These are phyloP conservation scores for Lecanosticta acicola DNA, from an alignment of 2,329 filamentous ascomycete species.

Conservation along the genomic window DNA sequence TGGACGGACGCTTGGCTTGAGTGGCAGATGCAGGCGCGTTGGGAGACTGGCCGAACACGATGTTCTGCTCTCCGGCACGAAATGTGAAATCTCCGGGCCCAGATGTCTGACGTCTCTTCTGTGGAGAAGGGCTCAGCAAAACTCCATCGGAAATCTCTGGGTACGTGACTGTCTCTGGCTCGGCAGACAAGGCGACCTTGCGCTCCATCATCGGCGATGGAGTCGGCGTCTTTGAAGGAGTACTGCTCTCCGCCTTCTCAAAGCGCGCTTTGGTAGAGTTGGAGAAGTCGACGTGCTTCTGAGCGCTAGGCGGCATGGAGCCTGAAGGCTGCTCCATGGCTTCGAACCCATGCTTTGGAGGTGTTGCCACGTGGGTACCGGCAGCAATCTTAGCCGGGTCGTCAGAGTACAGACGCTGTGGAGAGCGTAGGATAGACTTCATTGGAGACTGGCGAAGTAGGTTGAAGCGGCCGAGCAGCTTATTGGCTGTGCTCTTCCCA, in stretches of 20 bases:
- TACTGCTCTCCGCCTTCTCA: conserved; percentile 24
- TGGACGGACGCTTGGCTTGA: conserved; percentile 31
- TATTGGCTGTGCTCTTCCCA: conserved; percentile 29
- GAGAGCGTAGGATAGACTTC: conserved; percentile 58
- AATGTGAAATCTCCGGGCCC: conserved; percentile 45
- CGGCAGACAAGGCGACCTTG: conserved; percentile 4
- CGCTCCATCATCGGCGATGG: conserved; percentile 20
- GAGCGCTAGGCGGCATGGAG: conserved; percentile 55
- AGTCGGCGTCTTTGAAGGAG: conserved; percentile 27
- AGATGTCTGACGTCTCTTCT: conserved; percentile 33
- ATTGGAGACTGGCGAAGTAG: conserved; percentile 50
- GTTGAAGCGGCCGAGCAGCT: conserved; percentile 40
- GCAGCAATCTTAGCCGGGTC: conserved; percentile 56
- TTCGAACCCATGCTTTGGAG: conserved; percentile 26
- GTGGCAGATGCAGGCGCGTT: conserved; percentile 26
- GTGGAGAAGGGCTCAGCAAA: conserved; percentile 28
- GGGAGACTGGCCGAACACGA: conserved; percentile 40
- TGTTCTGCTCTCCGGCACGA: conserved; percentile 38
- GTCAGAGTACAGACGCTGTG: conserved; percentile 54
- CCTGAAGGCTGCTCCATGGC: conserved; percentile 12
- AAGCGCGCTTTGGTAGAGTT: conserved; percentile 47
- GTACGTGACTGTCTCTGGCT: conserved; percentile 14
- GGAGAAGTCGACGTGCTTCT: conserved; percentile 78
- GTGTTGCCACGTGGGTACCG: conserved; percentile 51
- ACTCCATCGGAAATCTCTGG: conserved; percentile 9